phyloP scores from a whole-genome alignment of 768 basidiomycete genomes.

The Rhizopogon salebrosus region DNA sequence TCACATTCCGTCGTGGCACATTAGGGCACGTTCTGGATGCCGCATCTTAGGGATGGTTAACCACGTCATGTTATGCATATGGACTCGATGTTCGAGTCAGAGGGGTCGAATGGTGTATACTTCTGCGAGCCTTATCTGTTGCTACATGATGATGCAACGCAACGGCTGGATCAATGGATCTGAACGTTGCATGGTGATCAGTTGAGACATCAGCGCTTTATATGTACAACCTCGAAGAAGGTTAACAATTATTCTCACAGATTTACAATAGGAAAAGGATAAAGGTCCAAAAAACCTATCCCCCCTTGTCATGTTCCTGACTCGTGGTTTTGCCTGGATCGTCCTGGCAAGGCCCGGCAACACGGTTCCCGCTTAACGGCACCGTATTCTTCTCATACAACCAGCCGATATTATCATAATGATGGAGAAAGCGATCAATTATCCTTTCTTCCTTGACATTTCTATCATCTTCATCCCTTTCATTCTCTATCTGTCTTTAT shows the following conservation, averaged over 20 bases:
- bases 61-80: background rate
- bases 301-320: background rate
- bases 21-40: background rate
- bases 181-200: too few species aligned
- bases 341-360: background rate
- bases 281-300: background rate
- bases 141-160: too few species aligned
- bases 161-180: too few species aligned
- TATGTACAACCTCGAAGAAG: background rate
- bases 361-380: background rate
- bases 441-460: slow-evolving; percentile 7
- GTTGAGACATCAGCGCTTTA: too few species aligned
- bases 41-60: background rate
- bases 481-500: background rate
- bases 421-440: slow-evolving; percentile 12
- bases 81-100: background rate
- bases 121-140: background rate
- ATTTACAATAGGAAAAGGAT: too few species aligned
- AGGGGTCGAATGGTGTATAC: background rate
- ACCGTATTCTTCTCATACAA: background rate
- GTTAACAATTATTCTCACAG: background rate
- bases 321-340: background rate
- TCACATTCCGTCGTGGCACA: background rate
- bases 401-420: background rate
- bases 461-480: background rate